Conservation (phyloP, 163 green algal species). For the Scenedesmus sp. region DNA sequence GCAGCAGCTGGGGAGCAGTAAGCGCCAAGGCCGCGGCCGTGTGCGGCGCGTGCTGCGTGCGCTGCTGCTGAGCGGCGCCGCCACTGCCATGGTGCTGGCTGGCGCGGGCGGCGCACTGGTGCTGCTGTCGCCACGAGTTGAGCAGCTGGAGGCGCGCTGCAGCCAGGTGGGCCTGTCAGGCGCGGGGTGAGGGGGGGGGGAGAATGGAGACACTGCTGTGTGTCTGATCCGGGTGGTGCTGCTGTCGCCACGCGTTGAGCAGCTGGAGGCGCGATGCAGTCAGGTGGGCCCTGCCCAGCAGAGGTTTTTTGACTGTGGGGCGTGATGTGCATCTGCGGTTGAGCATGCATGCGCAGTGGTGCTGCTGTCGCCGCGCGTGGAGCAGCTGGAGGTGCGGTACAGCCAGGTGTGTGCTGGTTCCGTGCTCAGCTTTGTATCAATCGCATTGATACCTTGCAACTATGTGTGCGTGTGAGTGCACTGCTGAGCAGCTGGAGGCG, state of each 20-base stretch:
- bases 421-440: no score
- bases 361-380: constrained; percentile 20
- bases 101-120: neutral
- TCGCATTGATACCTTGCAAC: no score
- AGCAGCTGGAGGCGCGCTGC: constrained; percentile 26
- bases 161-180: neutral
- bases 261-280: neutral
- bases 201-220: no score
- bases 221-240: neutral
- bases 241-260: constrained; percentile 30
- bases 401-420: no score
- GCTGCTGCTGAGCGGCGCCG: constrained; percentile 1
- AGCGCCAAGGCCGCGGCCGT: neutral
- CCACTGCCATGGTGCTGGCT: constrained; percentile 20
- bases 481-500: constrained; percentile 24
- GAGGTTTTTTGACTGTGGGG: no score
- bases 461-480: no score
- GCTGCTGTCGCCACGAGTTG: constrained; percentile 25
- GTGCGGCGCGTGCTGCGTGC: constrained; percentile 6
- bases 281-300: neutral
- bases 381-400: no score
- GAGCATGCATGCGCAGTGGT: neutral
- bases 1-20: constrained; percentile 11
- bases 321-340: no score
- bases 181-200: no score